Conservation (phyloP, 108 stramenopile species). For the Cyclotella cryptica region DNA sequence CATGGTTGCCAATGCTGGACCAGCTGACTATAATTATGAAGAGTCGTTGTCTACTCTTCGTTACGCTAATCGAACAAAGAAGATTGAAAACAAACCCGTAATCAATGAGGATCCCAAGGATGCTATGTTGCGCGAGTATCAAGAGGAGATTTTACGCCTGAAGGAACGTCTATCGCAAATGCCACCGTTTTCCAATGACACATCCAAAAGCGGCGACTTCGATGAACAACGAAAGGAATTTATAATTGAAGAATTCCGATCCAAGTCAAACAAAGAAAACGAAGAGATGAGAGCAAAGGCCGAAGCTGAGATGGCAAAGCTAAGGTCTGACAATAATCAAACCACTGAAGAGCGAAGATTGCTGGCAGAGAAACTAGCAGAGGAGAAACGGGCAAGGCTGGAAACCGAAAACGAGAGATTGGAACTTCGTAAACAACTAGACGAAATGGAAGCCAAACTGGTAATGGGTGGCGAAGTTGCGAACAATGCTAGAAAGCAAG, state of each 20-base stretch:
- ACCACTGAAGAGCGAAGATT: conserved; percentile 74
- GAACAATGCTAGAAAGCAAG: conserved; percentile 86
- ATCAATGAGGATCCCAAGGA: conserved; percentile 98
- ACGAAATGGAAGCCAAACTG: conserved; percentile 88
- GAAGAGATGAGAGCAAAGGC: conserved; percentile 50
- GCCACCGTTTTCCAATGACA: conserved; percentile 19
- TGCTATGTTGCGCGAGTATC: conserved; percentile 94
- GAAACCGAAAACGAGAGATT: conserved; percentile 71
- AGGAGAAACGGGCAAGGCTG: conserved; percentile 67
- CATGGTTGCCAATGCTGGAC: conserved; percentile 96
- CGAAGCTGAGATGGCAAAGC: conserved; percentile 50
- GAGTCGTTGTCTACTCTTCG: conserved; percentile 98
- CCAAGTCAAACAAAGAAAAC: conserved; percentile 41
- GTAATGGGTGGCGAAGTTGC: conserved; percentile 88
- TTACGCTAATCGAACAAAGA: conserved; percentile 99
- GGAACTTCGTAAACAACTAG: conserved; percentile 69
- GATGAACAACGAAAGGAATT: conserved; percentile 13
- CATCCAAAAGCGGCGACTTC: not conserved
- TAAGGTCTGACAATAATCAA: conserved; percentile 56
- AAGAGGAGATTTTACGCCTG: conserved; percentile 70
- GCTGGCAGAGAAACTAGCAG: conserved; percentile 70
- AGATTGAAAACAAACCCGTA: conserved; percentile 99
- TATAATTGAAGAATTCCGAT: conserved; percentile 25
- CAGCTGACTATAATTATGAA: conserved; percentile 98
- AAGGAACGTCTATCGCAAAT: conserved; percentile 39